Evolutionary conservation across 148 eudicot genomes (phyloP), one percentile per base, ranked within the genome.

Genomic region (Rhododendron griersonianum): DNA sequence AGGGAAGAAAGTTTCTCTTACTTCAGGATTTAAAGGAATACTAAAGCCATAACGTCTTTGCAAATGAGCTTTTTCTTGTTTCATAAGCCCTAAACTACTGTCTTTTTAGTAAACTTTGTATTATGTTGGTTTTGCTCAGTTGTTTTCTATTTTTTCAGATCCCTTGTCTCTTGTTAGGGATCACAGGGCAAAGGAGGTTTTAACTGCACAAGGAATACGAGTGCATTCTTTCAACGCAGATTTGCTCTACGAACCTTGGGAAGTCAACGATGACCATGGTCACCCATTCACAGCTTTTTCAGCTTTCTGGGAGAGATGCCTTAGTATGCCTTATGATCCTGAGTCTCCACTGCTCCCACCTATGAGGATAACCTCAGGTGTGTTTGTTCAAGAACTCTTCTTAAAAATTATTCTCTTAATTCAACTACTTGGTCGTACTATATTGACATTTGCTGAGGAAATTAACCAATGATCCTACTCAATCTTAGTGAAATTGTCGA

Each of bases 201-300:
- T 97, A 85, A 90, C 89, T 57, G 94, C 95, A 33, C 91, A 91
- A 65, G 98, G 96, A 18, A 90, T 97, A 83, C 47, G 92, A 18
- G 98, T 97, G 82, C 95, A 91, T 9, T 95, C 99, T 39, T 97
- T 97, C 89, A 97, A 97, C 65, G 95, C 98, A 2, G 99, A 97
- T 90, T 90, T 97, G 93, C 91, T 97, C 76, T 97, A 97, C 83
- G 96, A 97, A 87, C 99, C 99, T 7, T 97, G 99, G 99, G 96
- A 95, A 82, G 95, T 97, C 85, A 86, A 86, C 67, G 95, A 97
- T 87, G 92, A 91, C 51, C 87, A 91, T 80, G 93, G 95, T 33
- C 95, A 87, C 35, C 98, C 99, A 25, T 97, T 97, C 91, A 84
- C 85, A 61, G 95, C 95, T 69, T 97, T 97, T 86, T 71, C 92